These are phyloP conservation scores for Hordeum vulgare DNA, from an alignment of 176 grass and related monocot species.

Conservation along the genomic window MorexV3_pseudomolecules_assembly NC_058523.1:543677463-543677962, in stretches of 20 bases:
- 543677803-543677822: neutral
- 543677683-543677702: neutral
- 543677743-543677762: neutral
- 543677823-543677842: too few species aligned
- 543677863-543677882: neutral
- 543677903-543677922: neutral
- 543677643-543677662: neutral
- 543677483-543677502: constrained; percentile 62
- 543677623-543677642: neutral
- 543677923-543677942: neutral
- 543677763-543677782: neutral
- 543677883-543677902: neutral
- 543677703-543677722: neutral
- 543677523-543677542: constrained; percentile 90
- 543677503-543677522: constrained; percentile 85
- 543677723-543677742: neutral
- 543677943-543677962: neutral
- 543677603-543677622: neutral
- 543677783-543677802: neutral
- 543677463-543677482: constrained; percentile 92
- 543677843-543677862: neutral
- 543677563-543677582: constrained; percentile 50
- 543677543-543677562: constrained; percentile 83
- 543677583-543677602: neutral
- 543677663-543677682: neutral